A percentile compares a stretch with the other conserved stretches of the same genome.
Evolutionary conservation across 2,329 filamentous ascomycete genomes (phyloP).

Genomic region (Epichloe glyceriae): DNA sequence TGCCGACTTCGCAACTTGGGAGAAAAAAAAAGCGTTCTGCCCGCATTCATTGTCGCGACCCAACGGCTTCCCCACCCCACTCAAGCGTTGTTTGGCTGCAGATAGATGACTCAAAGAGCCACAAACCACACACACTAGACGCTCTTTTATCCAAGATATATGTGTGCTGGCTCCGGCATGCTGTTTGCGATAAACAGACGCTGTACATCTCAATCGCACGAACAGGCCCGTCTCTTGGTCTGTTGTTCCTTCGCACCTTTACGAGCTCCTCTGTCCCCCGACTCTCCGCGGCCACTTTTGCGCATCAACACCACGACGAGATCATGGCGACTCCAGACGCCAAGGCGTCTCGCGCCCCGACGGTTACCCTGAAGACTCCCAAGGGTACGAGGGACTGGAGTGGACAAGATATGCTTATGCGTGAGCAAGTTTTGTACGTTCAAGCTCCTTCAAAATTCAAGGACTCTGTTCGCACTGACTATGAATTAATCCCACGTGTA

Average conservation of each 20-base stretch:
- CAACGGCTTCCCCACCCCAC: constrained; percentile 4
- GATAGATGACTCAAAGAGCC: constrained; percentile 7
- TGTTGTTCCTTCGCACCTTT: constrained; percentile 3
- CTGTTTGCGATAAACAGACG: constrained; percentile 8
- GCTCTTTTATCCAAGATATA: constrained; percentile 2
- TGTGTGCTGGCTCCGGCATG: constrained; percentile 8
- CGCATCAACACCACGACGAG: constrained; percentile 2
- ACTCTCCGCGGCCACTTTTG: not conserved
- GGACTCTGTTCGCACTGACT: not conserved
- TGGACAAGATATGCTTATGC: constrained; percentile 65
- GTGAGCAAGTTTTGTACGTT: constrained; percentile 57
- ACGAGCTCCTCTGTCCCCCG: not conserved
- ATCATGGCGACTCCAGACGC: constrained; percentile 20
- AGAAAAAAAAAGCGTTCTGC: not conserved
- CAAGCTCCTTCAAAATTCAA: not conserved
- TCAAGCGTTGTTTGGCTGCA: constrained; percentile 5
- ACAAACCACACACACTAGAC: constrained; percentile 6
- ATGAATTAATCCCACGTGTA: not conserved
- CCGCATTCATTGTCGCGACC: constrained; percentile 3
- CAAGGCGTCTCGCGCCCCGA: constrained; percentile 33
- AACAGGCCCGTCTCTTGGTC: not conserved
- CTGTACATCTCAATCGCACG: constrained; percentile 2
- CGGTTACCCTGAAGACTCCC: constrained; percentile 57
- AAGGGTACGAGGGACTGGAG: constrained; percentile 87
- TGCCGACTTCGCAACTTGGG: not conserved